phyloP scores from a whole-genome alignment of 257 asterid genomes.

The Solanum chmielewskii region DNA sequence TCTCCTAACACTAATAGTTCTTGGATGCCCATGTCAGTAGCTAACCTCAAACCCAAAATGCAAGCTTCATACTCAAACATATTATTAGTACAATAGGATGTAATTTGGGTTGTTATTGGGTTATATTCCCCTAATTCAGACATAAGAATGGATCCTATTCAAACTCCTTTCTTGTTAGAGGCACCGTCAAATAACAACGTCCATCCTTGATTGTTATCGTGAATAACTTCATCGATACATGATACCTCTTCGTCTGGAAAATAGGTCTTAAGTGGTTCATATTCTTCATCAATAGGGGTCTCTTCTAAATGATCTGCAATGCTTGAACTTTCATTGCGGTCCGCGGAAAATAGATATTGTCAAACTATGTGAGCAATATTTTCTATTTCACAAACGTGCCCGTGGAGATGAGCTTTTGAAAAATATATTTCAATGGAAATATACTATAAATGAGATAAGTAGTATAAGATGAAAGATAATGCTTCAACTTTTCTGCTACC shows the following conservation, averaged over 20 bases:
- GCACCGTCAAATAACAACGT: not conserved
- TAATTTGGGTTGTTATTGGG: too few relatives aligned
- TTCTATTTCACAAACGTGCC: too few relatives aligned
- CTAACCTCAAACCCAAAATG: not conserved
- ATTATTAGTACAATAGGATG: not conserved
- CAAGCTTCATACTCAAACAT: not conserved
- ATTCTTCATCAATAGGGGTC: not conserved
- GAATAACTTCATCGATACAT: not conserved
- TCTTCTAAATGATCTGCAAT: too few relatives aligned
- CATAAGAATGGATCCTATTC: too few relatives aligned
- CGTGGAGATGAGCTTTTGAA: too few relatives aligned
- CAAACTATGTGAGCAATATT: too few relatives aligned
- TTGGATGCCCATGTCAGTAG: not conserved
- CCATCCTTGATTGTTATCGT: not conserved
- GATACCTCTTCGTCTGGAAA: not conserved
- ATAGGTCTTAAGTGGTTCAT: not conserved
- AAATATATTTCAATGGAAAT: too few relatives aligned
- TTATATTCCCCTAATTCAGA: not conserved
- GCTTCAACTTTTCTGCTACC: too few relatives aligned
- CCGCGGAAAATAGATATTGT: too few relatives aligned
- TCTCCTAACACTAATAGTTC: not conserved
- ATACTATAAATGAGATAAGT: too few relatives aligned
- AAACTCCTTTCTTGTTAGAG: not conserved
- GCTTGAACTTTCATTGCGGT: too few relatives aligned
- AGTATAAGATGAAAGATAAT: too few relatives aligned